Percentiles rank a stretch among this genome's conserved stretches.
phyloP scores from a whole-genome alignment of 2,329 filamentous ascomycete genomes.

The Pyricularia sp. region DNA sequence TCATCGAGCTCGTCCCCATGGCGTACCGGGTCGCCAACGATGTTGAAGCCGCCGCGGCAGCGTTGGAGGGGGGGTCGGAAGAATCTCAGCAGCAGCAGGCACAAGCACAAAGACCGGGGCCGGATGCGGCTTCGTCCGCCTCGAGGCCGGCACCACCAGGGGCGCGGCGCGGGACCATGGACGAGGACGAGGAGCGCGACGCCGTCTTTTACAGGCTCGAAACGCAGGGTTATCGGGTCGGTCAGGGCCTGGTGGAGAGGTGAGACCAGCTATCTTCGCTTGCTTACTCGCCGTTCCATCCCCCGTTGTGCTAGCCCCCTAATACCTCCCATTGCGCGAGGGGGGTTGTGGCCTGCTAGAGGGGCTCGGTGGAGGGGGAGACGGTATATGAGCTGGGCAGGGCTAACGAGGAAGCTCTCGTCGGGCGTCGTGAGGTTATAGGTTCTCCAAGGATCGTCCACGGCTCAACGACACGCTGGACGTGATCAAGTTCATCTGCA shows the following conservation, averaged over 20 bases:
- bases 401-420: slow-evolving; percentile 4
- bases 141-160: slow-evolving; percentile 10
- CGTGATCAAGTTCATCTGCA: slow-evolving; percentile 97
- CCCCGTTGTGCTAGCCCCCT: background rate
- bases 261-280: slow-evolving; percentile 23
- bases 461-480: slow-evolving; percentile 89
- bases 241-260: slow-evolving; percentile 86
- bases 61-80: slow-evolving; percentile 21
- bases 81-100: slow-evolving; percentile 11
- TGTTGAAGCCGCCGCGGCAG: slow-evolving; percentile 46
- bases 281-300: background rate
- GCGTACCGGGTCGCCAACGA: slow-evolving; percentile 78
- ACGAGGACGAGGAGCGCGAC: slow-evolving; percentile 77
- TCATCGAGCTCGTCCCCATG: slow-evolving; percentile 95
- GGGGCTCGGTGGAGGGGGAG: background rate
- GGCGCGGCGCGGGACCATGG: slow-evolving; percentile 25
- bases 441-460: slow-evolving; percentile 74
- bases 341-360: background rate
- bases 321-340: background rate
- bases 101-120: background rate
- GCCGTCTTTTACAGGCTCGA: slow-evolving; percentile 81
- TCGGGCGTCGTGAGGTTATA: slow-evolving; percentile 20
- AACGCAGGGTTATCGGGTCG: slow-evolving; percentile 79
- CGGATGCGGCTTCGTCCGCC: background rate
- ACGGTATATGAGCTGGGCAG: background rate